phyloP scores from a whole-genome alignment of 108 stramenopile genomes.

The Epithemia pelagica region DNA sequence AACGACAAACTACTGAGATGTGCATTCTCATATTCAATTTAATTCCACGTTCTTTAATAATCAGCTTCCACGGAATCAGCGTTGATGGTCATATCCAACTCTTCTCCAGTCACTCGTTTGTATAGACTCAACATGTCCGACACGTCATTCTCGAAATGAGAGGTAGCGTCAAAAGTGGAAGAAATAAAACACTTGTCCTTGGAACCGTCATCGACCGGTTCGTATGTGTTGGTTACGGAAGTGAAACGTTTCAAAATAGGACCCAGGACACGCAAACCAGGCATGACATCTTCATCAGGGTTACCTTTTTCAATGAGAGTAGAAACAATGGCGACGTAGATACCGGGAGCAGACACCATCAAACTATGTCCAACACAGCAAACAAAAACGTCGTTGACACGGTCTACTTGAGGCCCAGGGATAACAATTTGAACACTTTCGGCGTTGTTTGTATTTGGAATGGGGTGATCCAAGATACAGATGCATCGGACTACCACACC shows the following conservation, averaged over 20 bases:
- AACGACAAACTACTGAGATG: too few relatives aligned
- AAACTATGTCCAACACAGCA: slow-evolving; percentile 75
- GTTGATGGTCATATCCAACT: slow-evolving; percentile 92
- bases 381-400: slow-evolving; percentile 96
- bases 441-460: slow-evolving; percentile 83
- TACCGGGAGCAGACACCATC: slow-evolving; percentile 77
- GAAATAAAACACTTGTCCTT: slow-evolving; percentile 92
- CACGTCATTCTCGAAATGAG: slow-evolving; percentile 95
- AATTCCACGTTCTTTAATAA: too few relatives aligned
- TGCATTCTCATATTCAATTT: too few relatives aligned
- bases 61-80: slow-evolving; percentile 84
- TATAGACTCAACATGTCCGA: slow-evolving; percentile 88
- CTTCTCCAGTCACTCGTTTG: slow-evolving; percentile 93
- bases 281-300: slow-evolving; percentile 90
- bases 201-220: slow-evolving; percentile 84
- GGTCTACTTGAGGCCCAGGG: slow-evolving; percentile 92
- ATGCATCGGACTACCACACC: slow-evolving; percentile 95
- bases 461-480: slow-evolving; percentile 95
- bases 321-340: slow-evolving; percentile 96
- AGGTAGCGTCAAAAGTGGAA: slow-evolving; percentile 94
- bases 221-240: slow-evolving; percentile 81
- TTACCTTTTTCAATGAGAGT: slow-evolving; percentile 89
- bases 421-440: slow-evolving; percentile 97
- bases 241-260: slow-evolving; percentile 92
- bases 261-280: slow-evolving; percentile 90